Evolutionary conservation across 2,329 filamentous ascomycete genomes (phyloP), one percentile per base, ranked within the genome.

Genomic region (Penicillium sp.): DNA sequence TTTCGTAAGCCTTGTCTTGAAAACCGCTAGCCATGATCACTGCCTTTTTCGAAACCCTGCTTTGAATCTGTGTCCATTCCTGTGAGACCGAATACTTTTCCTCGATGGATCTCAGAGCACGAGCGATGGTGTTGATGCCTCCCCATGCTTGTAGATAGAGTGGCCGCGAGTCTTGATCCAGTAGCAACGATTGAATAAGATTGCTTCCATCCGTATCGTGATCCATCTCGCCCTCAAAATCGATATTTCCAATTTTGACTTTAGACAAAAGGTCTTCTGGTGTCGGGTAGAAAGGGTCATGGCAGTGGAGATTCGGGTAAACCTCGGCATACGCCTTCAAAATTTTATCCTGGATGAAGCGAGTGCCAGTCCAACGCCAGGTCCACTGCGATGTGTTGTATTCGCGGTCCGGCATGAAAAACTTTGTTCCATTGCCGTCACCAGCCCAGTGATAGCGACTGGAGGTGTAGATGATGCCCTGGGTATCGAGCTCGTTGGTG

Each of bases 401-500:
- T 36, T 36, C 34, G 34, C 34, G 34, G 14, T 36, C 34, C 5
- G 34, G 34, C 34, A 36, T 36, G 13, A 36, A 36, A n/a, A 56
- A 56, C 11, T 24, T 42, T 14, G 60, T 63, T 1, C 58, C 55
- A 34, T 63, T 63, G 36, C 57, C 59, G 18, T 63, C 43, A 6
- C 60, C 61, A 16, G 60, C 47, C 60, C 61, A 63, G 47, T 62
- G 61, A n/a, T 49, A 63, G 10, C 44, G 34, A 27, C 57, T 63
- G 14, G 61, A 52, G 14, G 34, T 62, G 39, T 62, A 62, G 29
- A 63, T 61, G 39, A 63, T 58, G 14, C 61, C 61, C 16, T 60
- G 52, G 6, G 49, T 63, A 38, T 63, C 61, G 38, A 63, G 57
- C 10, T 63, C 59, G 45, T 62, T 63, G 16, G 57, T 58, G 18